phyloP scores from a whole-genome alignment of 805 yeast species.

The Metschnikowia aberdeeniae region DNA sequence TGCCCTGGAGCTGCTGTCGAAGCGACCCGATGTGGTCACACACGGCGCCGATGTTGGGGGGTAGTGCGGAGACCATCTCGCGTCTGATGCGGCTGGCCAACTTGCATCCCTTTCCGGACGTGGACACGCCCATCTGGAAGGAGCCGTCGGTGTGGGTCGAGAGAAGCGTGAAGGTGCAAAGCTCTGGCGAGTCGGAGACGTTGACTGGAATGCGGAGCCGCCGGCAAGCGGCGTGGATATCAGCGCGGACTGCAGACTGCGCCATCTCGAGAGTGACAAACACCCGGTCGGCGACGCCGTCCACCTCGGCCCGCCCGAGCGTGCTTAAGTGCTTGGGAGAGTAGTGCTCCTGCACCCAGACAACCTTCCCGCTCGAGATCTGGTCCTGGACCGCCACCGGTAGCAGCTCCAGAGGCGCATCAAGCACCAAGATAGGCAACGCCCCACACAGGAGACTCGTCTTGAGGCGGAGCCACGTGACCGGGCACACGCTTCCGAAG shows the following conservation, averaged over 20 bases:
- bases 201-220: conserved; percentile 76
- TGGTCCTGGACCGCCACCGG: conserved; percentile 24
- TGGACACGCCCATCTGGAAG: conserved; percentile 78
- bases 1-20: conserved; percentile 53
- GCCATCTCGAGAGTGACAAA: conserved; percentile 51
- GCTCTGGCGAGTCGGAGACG: conserved; percentile 66
- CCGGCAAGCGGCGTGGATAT: conserved; percentile 50
- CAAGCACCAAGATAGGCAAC: conserved; percentile 45
- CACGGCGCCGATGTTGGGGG: conserved; percentile 63
- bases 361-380: conserved; percentile 24
- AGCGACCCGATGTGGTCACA: conserved; percentile 68
- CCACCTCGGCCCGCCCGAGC: conserved; percentile 61
- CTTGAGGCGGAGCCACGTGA: conserved; percentile 46
- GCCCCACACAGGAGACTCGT: conserved; percentile 54
- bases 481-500: conserved; percentile 44
- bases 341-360: conserved; percentile 23
- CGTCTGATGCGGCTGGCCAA: conserved; percentile 77
- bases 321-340: conserved; percentile 43
- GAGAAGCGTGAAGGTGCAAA: conserved; percentile 70
- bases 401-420: conserved; percentile 19
- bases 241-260: conserved; percentile 28
- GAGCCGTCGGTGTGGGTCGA: conserved; percentile 69
- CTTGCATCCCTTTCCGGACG: conserved; percentile 87
- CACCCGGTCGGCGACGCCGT: conserved; percentile 66
- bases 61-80: conserved; percentile 62